Evolutionary conservation across 2,329 filamentous ascomycete genomes (phyloP).

Genomic region (Chaetomium strumarium): DNA sequence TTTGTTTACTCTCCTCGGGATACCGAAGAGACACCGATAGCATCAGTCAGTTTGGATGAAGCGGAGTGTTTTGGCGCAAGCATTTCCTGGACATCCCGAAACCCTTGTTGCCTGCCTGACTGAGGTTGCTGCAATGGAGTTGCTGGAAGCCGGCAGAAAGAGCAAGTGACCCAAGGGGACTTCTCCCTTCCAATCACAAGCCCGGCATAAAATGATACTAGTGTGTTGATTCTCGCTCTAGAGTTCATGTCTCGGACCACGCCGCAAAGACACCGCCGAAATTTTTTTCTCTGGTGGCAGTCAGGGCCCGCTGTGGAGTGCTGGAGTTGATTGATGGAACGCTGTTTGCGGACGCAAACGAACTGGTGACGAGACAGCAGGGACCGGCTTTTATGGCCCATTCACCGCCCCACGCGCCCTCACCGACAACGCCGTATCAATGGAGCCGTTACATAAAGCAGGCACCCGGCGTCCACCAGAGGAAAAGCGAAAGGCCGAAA

Average conservation of each 20-base stretch:
- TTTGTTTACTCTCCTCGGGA: no score
- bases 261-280: neutral
- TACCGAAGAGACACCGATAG: no score
- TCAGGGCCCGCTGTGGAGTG: constrained; percentile 1
- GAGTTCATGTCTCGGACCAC: neutral
- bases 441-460: neutral
- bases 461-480: neutral
- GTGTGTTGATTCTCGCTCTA: neutral
- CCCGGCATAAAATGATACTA: neutral
- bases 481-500: constrained; percentile 3
- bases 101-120: neutral
- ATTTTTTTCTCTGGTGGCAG: constrained; percentile 2
- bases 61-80: constrained; percentile 3
- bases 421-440: neutral
- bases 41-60: neutral
- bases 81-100: neutral
- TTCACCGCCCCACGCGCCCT: constrained; percentile 2
- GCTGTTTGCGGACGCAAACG: constrained; percentile 4
- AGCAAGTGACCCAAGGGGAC: neutral
- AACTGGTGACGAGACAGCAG: neutral
- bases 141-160: neutral
- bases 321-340: constrained; percentile 4
- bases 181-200: neutral
- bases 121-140: no score
- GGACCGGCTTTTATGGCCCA: neutral